Conservation (phyloP, 208 protist genomes). For the Zelonia costaricensis region DNA sequence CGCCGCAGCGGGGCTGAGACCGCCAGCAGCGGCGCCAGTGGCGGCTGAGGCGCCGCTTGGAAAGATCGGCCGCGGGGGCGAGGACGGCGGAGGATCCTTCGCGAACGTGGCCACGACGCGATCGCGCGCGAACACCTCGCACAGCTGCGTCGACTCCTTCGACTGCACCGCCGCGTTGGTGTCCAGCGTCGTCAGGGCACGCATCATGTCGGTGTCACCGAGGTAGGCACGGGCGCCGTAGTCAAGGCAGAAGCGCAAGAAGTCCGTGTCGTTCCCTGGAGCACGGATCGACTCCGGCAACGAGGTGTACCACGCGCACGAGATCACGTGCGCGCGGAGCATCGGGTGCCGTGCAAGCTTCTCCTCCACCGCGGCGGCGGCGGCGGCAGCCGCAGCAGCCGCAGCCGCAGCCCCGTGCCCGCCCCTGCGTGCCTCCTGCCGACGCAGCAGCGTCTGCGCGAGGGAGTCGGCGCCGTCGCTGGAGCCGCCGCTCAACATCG, state of each 20-base stretch:
- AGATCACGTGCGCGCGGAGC: conserved; percentile 47
- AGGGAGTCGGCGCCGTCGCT: not conserved
- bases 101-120: conserved; percentile 47
- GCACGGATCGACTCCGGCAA: conserved; percentile 60
- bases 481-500: not conserved
- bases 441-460: not conserved
- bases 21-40: not conserved
- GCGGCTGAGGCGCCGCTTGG: no score
- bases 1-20: not conserved
- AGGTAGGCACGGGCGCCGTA: conserved; percentile 56
- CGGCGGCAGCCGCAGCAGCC: no score
- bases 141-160: conserved; percentile 40
- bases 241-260: conserved; percentile 74
- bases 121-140: conserved; percentile 62
- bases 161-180: conserved; percentile 46
- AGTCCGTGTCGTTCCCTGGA: conserved; percentile 74
- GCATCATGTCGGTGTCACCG: conserved; percentile 40
- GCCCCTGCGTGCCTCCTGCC: not conserved
- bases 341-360: conserved; percentile 21
- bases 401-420: not conserved
- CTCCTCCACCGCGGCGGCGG: conserved; percentile 5
- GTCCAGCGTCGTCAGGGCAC: conserved; percentile 33
- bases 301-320: conserved; percentile 69
- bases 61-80: not conserved
- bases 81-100: not conserved